Evolutionary conservation across 2,329 filamentous ascomycete genomes (phyloP), one percentile per base, ranked within the genome.

Genomic region (Pseudogymnoascus sp.): DNA sequence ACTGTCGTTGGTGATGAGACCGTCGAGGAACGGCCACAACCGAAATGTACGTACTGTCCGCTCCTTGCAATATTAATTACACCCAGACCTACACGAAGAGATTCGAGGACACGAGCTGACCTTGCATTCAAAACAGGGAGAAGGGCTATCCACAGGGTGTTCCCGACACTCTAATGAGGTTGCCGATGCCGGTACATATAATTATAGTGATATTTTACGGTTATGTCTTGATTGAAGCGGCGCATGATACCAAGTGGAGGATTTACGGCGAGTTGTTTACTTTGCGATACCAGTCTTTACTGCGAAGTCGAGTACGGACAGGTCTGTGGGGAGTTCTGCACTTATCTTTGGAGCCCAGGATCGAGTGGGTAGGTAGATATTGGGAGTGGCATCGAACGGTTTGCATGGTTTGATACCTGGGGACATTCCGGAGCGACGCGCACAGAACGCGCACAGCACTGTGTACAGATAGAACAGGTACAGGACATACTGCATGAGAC

Each of bases 131-230:
- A 16, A 4, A 19, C 31, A 71, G 69, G 69, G 69, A 64, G 66
- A 29, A 64, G 35, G 52, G 65, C 63, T 26, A 31, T 72, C 4
- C 61, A 62, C n/a, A 67, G 60, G 26, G 60, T 64, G 38, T 72
- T 72, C 59, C 70, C 70, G n/a, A 69, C 69, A 11, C 71, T 69
- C 63, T 66, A 55, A 63, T 65, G 61, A 61, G 26, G n/a, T 33
- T 33, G 16, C 29, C 10, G n/a, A 19, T 33, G 16, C 29, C 16
- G 11, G 29, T 55, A 19, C 49, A 55, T 55, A 35, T 55, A 55
- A 55, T 35, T 21, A 55, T 55, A 35, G 29, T 55, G 49, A 55
- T 55, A 16, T 55, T 55, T 55, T 55, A 6, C 49, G 29, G 49
- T 55, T 55, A 55, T 55, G 49, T 55, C 16, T 55, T 55, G 8